Evolutionary conservation across 768 basidiomycete species (phyloP).

Genomic region (Omphalotus guepiniiformis): DNA sequence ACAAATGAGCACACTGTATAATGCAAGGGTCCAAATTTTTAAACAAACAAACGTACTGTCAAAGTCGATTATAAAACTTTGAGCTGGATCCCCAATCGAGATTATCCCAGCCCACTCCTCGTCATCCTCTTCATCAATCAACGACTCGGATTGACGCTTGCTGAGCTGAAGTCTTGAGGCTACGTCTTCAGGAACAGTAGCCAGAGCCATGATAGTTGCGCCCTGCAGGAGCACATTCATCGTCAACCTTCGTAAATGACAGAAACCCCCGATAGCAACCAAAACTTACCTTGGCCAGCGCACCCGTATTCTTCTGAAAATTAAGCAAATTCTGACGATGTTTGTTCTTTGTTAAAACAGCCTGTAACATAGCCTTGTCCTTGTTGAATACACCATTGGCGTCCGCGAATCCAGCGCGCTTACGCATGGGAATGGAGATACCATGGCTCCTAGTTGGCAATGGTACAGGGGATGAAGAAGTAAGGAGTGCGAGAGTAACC

Average conservation of each 20-base stretch:
- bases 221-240: not conserved
- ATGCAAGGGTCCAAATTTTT: not conserved
- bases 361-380: conserved; percentile 1
- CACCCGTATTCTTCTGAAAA: not conserved
- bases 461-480: not conserved
- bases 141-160: conserved; percentile 27
- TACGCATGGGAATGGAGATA: conserved; percentile 3
- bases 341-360: not conserved
- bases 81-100: conserved; percentile 33
- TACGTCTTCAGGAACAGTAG: not conserved
- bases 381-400: not conserved
- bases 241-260: not conserved
- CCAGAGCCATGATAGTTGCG: not conserved
- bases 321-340: conserved; percentile 5
- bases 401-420: not conserved
- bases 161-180: not conserved
- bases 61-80: conserved; percentile 36
- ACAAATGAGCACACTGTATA: not conserved
- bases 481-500: not conserved
- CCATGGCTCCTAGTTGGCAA: too few relatives aligned
- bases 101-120: conserved; percentile 21
- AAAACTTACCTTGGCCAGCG: not conserved
- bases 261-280: not conserved
- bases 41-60: conserved; percentile 27
- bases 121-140: conserved; percentile 31